Percentiles rank a stretch among this genome's conserved stretches.
These are phyloP conservation scores for Nannochloropsis gaditana DNA, from an alignment of 108 stramenopile species.

Conservation along the genomic window DNA sequence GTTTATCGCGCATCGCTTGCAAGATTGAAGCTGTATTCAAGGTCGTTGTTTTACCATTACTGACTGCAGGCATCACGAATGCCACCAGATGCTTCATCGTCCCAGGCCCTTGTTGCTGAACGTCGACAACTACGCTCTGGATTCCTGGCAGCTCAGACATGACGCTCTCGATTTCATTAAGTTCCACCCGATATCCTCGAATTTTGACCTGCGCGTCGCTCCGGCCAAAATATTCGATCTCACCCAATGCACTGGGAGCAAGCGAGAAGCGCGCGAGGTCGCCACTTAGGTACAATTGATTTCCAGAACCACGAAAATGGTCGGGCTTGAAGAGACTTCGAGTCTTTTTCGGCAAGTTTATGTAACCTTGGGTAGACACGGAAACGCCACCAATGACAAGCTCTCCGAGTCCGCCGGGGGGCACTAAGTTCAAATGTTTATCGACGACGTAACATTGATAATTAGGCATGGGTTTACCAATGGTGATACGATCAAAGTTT, in stretches of 20 bases:
- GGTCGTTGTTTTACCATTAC: not conserved
- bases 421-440: not conserved
- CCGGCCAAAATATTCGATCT: slow-evolving; percentile 2
- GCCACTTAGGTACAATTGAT: not conserved
- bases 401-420: not conserved
- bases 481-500: not conserved
- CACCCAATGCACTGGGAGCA: not conserved
- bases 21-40: not conserved
- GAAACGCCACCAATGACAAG: slow-evolving; percentile 3
- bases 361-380: not conserved
- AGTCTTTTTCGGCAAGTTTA: not conserved
- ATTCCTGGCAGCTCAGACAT: not conserved
- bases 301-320: not conserved
- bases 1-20: slow-evolving; percentile 4
- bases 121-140: not conserved
- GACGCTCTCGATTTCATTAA: not conserved
- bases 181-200: not conserved
- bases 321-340: not conserved
- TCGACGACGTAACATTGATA: not conserved
- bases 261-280: not conserved
- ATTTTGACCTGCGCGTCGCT: not conserved
- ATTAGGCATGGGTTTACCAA: not conserved
- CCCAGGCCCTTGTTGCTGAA: not conserved
- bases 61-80: slow-evolving; percentile 13
- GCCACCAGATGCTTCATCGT: slow-evolving; percentile 3